phyloP scores from a whole-genome alignment of 768 basidiomycete genomes.

The Symmetrospora coprosmae region DNA sequence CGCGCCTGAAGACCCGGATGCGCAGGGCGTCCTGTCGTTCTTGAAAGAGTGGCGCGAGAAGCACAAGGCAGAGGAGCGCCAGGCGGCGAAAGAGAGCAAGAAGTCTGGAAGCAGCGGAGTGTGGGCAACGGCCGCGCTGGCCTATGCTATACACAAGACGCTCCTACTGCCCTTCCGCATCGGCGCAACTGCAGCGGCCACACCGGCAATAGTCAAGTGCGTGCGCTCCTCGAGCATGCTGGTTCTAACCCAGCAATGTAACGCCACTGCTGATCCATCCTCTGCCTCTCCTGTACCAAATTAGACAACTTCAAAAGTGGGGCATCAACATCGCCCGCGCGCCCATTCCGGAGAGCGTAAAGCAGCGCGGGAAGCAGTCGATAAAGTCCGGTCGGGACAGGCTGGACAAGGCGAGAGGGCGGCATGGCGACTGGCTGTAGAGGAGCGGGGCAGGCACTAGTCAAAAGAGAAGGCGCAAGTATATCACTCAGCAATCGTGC shows the following conservation, averaged over 20 bases:
- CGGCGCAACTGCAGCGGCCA: slow-evolving; percentile 53
- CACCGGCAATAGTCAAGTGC: slow-evolving; percentile 31
- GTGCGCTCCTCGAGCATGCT: background rate
- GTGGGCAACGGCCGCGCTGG: slow-evolving; percentile 81
- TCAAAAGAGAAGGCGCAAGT: background rate
- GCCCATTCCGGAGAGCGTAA: slow-evolving; percentile 2
- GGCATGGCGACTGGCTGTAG: slow-evolving; percentile 18
- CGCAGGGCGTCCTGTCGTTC: slow-evolving; percentile 12
- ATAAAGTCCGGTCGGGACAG: background rate
- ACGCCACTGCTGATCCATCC: background rate
- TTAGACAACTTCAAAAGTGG: slow-evolving; percentile 5
- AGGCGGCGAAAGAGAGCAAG: slow-evolving; percentile 5
- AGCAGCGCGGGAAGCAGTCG: background rate
- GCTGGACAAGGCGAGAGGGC: slow-evolving; percentile 10
- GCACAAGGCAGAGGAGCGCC: slow-evolving; percentile 5
- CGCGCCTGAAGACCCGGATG: slow-evolving; percentile 13
- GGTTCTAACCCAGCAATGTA: background rate
- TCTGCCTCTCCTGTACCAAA: background rate
- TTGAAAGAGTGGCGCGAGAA: slow-evolving; percentile 25
- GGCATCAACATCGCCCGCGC: slow-evolving; percentile 16
- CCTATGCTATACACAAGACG: slow-evolving; percentile 93
- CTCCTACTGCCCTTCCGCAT: slow-evolving; percentile 75
- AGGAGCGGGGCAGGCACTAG: background rate
- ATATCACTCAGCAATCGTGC: background rate
- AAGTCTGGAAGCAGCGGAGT: slow-evolving; percentile 49